Percentiles rank a stretch among this genome's conserved stretches.
Conservation (phyloP, 495 filamentous ascomycete species). For the Chaetomium cochliodes region DNA sequence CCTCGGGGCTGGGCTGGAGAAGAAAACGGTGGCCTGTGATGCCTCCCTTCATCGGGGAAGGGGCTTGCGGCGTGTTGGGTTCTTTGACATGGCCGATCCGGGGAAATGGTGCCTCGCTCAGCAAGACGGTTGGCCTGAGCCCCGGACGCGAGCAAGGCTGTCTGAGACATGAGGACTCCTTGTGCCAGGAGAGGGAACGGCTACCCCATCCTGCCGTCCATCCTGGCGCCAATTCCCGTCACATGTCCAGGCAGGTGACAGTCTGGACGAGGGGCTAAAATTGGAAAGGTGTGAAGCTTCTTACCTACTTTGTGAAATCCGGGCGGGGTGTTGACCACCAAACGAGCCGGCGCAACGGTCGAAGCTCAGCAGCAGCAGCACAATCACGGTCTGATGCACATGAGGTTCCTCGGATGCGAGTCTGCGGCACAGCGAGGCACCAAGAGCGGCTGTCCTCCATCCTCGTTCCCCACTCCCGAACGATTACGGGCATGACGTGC, state of each 20-base stretch:
- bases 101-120: not conserved
- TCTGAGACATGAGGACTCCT: not conserved
- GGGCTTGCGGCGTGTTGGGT: conserved; percentile 7
- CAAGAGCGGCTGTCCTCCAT: too few species aligned
- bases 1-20: conserved; percentile 19
- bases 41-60: not conserved
- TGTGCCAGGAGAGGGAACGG: too few species aligned
- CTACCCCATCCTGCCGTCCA: not conserved
- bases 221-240: not conserved
- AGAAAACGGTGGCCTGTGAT: not conserved
- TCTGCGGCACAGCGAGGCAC: conserved; percentile 11
- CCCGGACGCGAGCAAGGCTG: not conserved
- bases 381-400: conserved; percentile 9
- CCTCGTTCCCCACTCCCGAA: not conserved
- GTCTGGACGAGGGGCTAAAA: not conserved
- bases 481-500: not conserved
- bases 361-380: conserved; percentile 7
- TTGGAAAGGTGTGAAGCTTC: conserved; percentile 8
- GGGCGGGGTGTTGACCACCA: not conserved
- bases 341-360: not conserved
- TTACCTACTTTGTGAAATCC: not conserved
- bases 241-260: conserved; percentile 15
- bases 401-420: conserved; percentile 16
- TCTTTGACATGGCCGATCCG: not conserved
- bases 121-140: not conserved